These are phyloP conservation scores for Phytopythium helicoides DNA, from an alignment of 352 stramenopile genomes.

Conservation along the genomic window DNA sequence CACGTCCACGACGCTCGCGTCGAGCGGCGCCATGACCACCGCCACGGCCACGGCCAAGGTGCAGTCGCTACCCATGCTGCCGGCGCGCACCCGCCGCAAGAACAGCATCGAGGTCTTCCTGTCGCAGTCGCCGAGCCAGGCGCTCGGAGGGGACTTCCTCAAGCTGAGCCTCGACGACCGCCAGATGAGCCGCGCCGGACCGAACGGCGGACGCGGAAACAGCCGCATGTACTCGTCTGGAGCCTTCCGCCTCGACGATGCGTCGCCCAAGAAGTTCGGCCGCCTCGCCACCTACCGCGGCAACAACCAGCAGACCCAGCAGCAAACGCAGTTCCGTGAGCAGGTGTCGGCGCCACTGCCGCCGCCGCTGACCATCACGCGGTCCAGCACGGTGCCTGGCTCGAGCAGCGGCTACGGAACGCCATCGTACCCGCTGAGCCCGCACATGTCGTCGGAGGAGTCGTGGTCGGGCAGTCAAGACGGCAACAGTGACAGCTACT, in stretches of 20 bases:
- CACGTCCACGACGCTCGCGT: constrained; percentile 17
- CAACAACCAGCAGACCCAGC: constrained; percentile 11
- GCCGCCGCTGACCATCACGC: constrained; percentile 28
- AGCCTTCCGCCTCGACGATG: constrained; percentile 52
- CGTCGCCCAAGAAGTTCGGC: constrained; percentile 34
- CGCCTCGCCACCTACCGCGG: constrained; percentile 21
- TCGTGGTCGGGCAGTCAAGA: constrained; percentile 56
- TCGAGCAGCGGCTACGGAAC: constrained; percentile 39
- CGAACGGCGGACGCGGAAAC: constrained; percentile 2
- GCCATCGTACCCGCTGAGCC: constrained; percentile 38
- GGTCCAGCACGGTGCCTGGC: constrained; percentile 34
- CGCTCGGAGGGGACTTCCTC: constrained; percentile 72
- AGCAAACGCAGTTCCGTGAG: constrained; percentile 22
- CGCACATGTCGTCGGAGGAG: constrained; percentile 41
- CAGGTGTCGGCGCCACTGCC: constrained; percentile 15
- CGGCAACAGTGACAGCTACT: constrained; percentile 29
- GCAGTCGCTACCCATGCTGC: constrained; percentile 24
- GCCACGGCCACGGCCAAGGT: constrained; percentile 14
- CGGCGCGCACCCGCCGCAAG: constrained; percentile 51
- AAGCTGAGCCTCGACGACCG: constrained; percentile 73
- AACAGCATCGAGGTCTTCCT: constrained; percentile 89
- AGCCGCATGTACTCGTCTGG: constrained; percentile 33
- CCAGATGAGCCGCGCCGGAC: constrained; percentile 26
- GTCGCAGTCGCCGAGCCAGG: constrained; percentile 78
- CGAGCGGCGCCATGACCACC: neutral